Conservation (phyloP, 257 asterid genomes). For the Lavandula angustifolia region DNA sequence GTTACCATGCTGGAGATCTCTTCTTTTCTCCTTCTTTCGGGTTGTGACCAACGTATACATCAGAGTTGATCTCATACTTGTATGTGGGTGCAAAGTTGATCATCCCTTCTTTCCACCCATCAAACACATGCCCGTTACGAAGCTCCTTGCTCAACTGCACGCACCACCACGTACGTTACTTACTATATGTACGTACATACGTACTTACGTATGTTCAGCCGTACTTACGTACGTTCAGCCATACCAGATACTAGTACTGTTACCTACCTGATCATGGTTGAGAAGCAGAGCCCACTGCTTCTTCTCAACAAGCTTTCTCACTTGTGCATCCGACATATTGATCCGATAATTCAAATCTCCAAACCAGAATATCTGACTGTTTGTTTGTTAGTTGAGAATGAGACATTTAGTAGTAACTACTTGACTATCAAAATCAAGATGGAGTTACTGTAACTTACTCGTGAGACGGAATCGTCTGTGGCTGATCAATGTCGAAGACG, state of each 20-base stretch:
- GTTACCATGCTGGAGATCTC: constrained; percentile 95
- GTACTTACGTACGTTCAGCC: too few species aligned
- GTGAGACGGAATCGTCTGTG: constrained; percentile 84
- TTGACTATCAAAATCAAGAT: too few species aligned
- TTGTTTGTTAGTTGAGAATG: too few species aligned
- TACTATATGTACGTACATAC: too few species aligned
- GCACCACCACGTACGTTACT: too few species aligned
- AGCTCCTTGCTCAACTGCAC: constrained; percentile 74
- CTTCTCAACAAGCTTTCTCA: constrained; percentile 66
- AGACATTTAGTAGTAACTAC: too few species aligned
- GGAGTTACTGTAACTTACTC: constrained; percentile 54
- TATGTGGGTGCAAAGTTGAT: constrained; percentile 90
- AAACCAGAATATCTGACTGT: constrained; percentile 96
- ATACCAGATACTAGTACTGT: too few species aligned
- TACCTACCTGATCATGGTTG: constrained; percentile 66
- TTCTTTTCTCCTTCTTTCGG: constrained; percentile 85
- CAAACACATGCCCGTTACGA: constrained; percentile 71
- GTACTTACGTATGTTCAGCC: too few species aligned
- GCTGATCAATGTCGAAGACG: constrained; percentile 66
- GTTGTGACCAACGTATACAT: constrained; percentile 64
- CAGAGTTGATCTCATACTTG: constrained; percentile 76
- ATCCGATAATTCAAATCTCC: constrained; percentile 96
- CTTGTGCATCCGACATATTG: constrained; percentile 63
- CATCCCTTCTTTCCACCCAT: constrained; percentile 90
- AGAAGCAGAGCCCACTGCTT: constrained; percentile 80